Conservation (phyloP, 73 alveolate species). For the Urostyla sp. region DNA sequence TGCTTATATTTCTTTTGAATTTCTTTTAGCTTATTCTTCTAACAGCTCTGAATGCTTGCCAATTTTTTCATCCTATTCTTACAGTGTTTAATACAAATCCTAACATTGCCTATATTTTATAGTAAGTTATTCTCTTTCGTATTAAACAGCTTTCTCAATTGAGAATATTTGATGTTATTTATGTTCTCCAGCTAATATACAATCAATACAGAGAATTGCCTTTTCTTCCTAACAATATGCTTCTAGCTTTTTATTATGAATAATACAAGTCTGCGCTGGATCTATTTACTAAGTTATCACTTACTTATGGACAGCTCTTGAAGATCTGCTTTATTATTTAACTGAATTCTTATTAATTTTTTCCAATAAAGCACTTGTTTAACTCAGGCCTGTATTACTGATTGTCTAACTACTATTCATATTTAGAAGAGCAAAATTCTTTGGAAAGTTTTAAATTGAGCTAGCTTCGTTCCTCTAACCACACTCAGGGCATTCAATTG, state of each 20-base stretch:
- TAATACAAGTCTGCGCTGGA: slow-evolving; percentile 39
- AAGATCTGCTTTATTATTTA: neutral
- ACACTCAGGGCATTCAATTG: slow-evolving; percentile 66
- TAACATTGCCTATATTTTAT: neutral
- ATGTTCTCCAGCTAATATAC: slow-evolving; percentile 84
- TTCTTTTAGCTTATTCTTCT: slow-evolving; percentile 42
- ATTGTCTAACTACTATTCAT: neutral
- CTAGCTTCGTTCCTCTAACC: slow-evolving; percentile 48
- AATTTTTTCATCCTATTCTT: slow-evolving; percentile 23
- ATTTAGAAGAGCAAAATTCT: slow-evolving; percentile 52
- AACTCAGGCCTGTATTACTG: neutral
- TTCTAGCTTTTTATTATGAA: slow-evolving; percentile 67
- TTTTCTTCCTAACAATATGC: slow-evolving; percentile 82
- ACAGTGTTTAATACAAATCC: slow-evolving; percentile 31
- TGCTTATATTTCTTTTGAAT: neutral
- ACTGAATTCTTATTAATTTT: too few relatives aligned
- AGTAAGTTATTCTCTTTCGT: slow-evolving; percentile 26
- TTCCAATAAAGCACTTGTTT: neutral
- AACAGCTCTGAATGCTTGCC: slow-evolving; percentile 44
- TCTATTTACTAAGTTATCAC: neutral
- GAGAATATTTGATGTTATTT: slow-evolving; percentile 79
- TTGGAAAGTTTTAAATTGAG: slow-evolving; percentile 50
- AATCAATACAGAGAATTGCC: slow-evolving; percentile 80
- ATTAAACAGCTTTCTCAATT: slow-evolving; percentile 55
- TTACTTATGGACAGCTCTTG: neutral